These are phyloP conservation scores for Tylopilus balloui DNA, from an alignment of 768 basidiomycete genomes.

Conservation along the genomic window DNA sequence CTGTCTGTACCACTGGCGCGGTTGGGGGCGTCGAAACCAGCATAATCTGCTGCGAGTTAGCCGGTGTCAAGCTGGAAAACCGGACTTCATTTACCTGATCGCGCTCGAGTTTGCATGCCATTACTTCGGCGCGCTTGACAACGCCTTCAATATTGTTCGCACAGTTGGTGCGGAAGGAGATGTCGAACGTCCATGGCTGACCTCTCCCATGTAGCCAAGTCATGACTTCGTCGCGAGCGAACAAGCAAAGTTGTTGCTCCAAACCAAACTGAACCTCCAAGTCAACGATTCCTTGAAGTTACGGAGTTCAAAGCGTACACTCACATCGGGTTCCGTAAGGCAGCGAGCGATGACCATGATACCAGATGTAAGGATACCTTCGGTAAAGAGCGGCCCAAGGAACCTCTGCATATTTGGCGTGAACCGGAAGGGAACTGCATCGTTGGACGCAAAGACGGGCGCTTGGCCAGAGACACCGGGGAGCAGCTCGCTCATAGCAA, in stretches of 20 bases:
- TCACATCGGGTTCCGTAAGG: slow-evolving; percentile 87
- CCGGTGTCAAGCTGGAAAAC: not conserved
- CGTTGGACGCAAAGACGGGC: slow-evolving; percentile 69
- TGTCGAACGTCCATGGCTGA: slow-evolving; percentile 55
- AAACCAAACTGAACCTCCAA: slow-evolving; percentile 66
- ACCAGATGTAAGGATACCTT: slow-evolving; percentile 82
- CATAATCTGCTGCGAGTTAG: slow-evolving; percentile 19
- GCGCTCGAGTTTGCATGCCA: slow-evolving; percentile 84
- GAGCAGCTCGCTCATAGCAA: slow-evolving; percentile 90
- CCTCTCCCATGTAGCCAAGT: slow-evolving; percentile 62
- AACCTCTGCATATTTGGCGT: slow-evolving; percentile 96
- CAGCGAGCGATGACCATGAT: slow-evolving; percentile 90
- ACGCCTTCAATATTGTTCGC: slow-evolving; percentile 63
- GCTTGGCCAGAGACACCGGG: slow-evolving; percentile 56
- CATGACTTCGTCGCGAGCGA: slow-evolving; percentile 89
- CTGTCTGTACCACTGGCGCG: slow-evolving; percentile 68
- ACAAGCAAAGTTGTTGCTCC: slow-evolving; percentile 87
- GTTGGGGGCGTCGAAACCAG: slow-evolving; percentile 23
- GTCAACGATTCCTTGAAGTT: not conserved
- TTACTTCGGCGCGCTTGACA: slow-evolving; percentile 73
- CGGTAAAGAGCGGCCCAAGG: slow-evolving; percentile 81
- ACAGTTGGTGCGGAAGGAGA: slow-evolving; percentile 53
- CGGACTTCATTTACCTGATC: slow-evolving; percentile 52
- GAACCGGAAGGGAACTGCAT: slow-evolving; percentile 93
- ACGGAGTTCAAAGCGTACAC: slow-evolving; percentile 12